Evolutionary conservation across 2,329 filamentous ascomycete species (phyloP), one percentile per base, ranked within the genome.

Genomic region (Neofusicoccum ribis): DNA sequence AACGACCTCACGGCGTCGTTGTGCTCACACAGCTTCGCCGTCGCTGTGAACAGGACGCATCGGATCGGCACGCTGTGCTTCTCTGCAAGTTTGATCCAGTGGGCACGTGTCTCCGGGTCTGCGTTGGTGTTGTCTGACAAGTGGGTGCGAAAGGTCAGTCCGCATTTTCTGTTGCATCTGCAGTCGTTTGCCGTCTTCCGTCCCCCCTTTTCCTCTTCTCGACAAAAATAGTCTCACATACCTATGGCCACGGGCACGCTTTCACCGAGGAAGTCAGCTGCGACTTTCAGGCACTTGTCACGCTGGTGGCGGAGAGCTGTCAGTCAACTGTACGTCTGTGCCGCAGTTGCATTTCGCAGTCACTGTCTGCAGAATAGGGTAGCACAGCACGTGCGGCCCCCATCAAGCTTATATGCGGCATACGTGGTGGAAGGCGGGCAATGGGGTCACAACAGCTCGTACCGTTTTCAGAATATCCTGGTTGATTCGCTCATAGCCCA

Each of bases 41-140:
- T 83, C 12, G 92, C 90, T 60, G 89, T 90, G 80, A 99, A 95
- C 77, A 91, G 90, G 9, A 98, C 83, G 73, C 94, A 96, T 52
- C 94, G 90, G 70, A 97, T 90, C 2, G 91, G 89, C 2, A 96
- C 83, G 3, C 86, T 81, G 72, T 87, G 80, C 71, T 89, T 89
- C 68, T 84, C 85, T 17, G 93, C 93, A 36, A 98, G 79, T 31
- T 86, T 81, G 37, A 92, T 79, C 94, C 94, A 98, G 67, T 91
- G 80, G n/a, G 85, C 84, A 69, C 95, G 86, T 27, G 89, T 92
- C 61, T 91, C 89, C 11, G 83, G 76, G 78, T 96, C 91, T 36
- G 93, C 87, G 75, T 99, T 99, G n/a, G 95, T 98, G 76, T 97
- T 98, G 78, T 99, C 95, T 95, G 64, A 31, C n/a, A 23, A 36